These are phyloP conservation scores for Coemansia sp. DNA, from an alignment of 192 early-diverging fungal genomes.

Conservation along the genomic window DNA sequence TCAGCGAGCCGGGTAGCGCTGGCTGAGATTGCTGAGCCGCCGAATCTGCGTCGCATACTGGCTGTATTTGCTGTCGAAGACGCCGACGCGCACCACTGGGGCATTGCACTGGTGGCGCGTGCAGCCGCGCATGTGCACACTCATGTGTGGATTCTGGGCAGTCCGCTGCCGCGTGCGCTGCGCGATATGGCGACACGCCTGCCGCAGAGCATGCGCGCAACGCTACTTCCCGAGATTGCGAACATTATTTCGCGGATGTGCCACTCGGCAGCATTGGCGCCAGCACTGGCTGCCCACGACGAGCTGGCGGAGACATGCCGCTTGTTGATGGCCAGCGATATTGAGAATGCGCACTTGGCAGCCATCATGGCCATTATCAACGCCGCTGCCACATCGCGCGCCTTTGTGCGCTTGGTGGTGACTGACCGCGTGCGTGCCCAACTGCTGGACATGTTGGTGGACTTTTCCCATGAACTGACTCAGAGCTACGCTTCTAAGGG, in stretches of 20 bases:
- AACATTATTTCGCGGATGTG: constrained; percentile 36
- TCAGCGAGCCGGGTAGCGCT: constrained; percentile 11
- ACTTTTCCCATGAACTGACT: constrained; percentile 14
- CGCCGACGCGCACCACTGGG: constrained; percentile 39
- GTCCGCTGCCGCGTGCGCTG: constrained; percentile 30
- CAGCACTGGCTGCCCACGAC: constrained; percentile 12
- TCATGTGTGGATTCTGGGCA: constrained; percentile 43
- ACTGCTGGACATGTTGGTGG: constrained; percentile 15
- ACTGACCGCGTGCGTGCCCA: not conserved
- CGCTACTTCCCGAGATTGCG: constrained; percentile 39
- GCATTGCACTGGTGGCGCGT: constrained; percentile 29
- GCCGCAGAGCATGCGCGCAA: constrained; percentile 9
- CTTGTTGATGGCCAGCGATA: constrained; percentile 20
- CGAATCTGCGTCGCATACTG: constrained; percentile 42
- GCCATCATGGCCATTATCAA: constrained; percentile 34
- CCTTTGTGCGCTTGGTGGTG: constrained; percentile 16
- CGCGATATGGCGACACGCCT: constrained; percentile 10
- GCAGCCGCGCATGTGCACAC: constrained; percentile 21
- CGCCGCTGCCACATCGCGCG: constrained; percentile 34
- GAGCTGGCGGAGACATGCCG: constrained; percentile 21
- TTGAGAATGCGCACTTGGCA: constrained; percentile 21
- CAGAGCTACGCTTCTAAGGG: constrained; percentile 36
- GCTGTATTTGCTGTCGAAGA: constrained; percentile 28
- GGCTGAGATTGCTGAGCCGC: constrained; percentile 24
- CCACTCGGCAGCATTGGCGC: constrained; percentile 28